Conservation (phyloP, 2,329 filamentous ascomycete genomes). For the Pseudocercospora fuligena region DNA sequence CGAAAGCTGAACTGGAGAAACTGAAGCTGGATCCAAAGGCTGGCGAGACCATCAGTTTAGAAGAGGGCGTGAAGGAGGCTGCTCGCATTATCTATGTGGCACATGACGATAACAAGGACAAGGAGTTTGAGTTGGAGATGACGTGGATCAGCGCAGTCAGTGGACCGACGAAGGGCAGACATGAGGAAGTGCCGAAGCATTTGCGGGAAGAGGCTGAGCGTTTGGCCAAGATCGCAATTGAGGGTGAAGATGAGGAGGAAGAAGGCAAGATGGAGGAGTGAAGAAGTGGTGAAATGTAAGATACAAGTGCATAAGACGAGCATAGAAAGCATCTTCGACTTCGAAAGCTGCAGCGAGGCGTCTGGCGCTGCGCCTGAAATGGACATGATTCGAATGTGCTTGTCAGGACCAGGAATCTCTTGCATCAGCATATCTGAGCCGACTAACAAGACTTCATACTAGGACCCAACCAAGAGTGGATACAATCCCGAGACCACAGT, state of each 20-base stretch:
- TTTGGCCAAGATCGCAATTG: constrained; percentile 86
- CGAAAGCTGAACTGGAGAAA: constrained; percentile 98
- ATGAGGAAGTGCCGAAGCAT: constrained; percentile 91
- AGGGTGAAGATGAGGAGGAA: constrained; percentile 76
- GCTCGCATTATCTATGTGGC: constrained; percentile 96
- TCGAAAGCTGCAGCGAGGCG: constrained; percentile 8
- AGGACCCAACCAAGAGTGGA: no score
- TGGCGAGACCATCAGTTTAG: constrained; percentile 74
- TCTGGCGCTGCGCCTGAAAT: not conserved
- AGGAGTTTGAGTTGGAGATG: constrained; percentile 99
- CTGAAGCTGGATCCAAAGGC: constrained; percentile 70
- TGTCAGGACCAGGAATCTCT: not conserved
- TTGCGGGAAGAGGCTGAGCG: constrained; percentile 89
- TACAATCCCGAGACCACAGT: no score
- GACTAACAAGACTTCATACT: no score
- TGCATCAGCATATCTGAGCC: no score
- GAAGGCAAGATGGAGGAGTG: constrained; percentile 33
- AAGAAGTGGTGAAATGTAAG: constrained; percentile 24
- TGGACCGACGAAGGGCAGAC: constrained; percentile 88
- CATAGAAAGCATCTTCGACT: constrained; percentile 19
- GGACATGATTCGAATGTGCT: not conserved
- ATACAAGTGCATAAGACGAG: constrained; percentile 26
- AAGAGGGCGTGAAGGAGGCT: constrained; percentile 92
- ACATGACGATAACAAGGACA: constrained; percentile 99
- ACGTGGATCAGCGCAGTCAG: constrained; percentile 89